These are phyloP conservation scores for Cytospora piceicola DNA, from an alignment of 2,329 filamentous ascomycete species.

Conservation along the genomic window DNA sequence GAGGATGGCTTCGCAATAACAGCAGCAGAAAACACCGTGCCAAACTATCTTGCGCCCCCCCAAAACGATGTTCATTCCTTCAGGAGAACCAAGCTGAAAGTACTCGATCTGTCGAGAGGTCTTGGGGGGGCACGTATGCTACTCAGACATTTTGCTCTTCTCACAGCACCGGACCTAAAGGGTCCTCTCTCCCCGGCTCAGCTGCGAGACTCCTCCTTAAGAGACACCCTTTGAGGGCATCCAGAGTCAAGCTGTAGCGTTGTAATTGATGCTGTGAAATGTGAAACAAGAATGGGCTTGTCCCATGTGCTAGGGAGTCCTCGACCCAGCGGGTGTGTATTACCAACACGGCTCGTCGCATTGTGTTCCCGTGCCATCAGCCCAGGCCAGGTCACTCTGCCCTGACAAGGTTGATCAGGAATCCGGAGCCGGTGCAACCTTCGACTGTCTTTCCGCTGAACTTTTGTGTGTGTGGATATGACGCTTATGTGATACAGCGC, in stretches of 20 bases:
- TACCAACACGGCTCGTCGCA: constrained; percentile 6
- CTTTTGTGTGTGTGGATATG: neutral
- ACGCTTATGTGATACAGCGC: neutral
- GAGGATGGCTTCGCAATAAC: neutral
- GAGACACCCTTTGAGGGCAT: neutral
- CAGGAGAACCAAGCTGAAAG: neutral
- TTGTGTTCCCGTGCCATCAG: constrained; percentile 5
- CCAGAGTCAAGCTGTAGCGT: neutral
- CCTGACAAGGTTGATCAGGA: neutral
- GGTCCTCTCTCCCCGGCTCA: neutral
- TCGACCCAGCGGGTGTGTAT: neutral
- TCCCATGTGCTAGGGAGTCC: neutral
- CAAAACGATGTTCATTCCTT: neutral
- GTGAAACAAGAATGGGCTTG: constrained; percentile 22
- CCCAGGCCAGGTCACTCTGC: constrained; percentile 3
- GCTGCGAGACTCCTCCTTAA: neutral
- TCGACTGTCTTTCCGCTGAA: neutral
- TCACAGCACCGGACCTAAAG: neutral
- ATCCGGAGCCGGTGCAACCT: neutral
- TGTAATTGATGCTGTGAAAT: constrained; percentile 18
- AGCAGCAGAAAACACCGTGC: neutral
- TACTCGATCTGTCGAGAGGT: neutral
- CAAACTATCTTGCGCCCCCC: neutral
- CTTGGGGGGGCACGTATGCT: neutral
- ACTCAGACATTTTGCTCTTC: neutral